phyloP scores from a whole-genome alignment of 2,329 filamentous ascomycete species.

The Penicillium decumbens region DNA sequence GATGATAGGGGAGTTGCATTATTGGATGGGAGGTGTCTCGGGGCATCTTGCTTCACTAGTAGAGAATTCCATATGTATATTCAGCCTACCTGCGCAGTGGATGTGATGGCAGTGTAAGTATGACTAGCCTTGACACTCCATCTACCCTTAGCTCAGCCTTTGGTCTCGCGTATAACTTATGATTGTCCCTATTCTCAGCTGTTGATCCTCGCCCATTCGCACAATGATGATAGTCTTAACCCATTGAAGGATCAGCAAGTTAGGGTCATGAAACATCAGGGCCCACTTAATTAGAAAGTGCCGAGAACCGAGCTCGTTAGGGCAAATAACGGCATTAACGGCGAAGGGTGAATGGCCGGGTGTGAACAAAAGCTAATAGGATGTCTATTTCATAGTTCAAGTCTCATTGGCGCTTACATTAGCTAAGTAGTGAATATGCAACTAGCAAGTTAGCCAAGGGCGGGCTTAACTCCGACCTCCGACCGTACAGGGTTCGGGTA shows the following conservation, averaged over 20 bases:
- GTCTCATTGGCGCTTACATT: neutral
- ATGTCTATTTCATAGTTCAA: neutral
- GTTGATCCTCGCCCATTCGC: neutral
- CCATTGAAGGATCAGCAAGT: neutral
- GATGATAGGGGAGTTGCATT: too few species aligned
- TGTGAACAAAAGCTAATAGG: neutral
- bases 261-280: neutral
- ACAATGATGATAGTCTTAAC: neutral
- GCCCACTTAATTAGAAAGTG: neutral
- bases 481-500: slow-evolving; percentile 11
- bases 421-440: neutral
- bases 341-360: neutral
- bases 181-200: neutral
- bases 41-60: neutral
- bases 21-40: too few species aligned
- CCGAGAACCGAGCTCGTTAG: neutral
- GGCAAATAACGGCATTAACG: neutral
- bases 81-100: neutral
- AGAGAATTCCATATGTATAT: neutral
- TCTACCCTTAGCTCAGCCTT: neutral
- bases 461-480: neutral
- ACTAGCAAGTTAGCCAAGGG: neutral
- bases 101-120: neutral
- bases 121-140: too few species aligned
- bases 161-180: neutral